Evolutionary conservation across 257 asterid species (phyloP), one percentile per base, ranked within the genome.

Genomic region (Penstemon eatonii): DNA sequence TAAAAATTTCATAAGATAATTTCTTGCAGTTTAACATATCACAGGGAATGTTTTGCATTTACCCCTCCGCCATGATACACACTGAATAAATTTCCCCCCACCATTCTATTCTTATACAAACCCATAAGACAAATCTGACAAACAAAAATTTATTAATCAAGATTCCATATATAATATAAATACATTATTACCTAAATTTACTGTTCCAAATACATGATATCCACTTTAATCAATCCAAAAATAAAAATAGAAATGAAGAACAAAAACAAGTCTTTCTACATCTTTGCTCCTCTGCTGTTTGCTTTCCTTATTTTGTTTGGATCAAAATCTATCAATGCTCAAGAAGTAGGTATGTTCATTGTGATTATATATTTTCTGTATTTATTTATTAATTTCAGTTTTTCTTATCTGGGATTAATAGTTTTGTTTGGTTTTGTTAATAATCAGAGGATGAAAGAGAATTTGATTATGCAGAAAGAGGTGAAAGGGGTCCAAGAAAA

Each of bases 401-500:
- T 38, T 7, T 3, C 4, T 42, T 37, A 11, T 19, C 12, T 60
- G 12, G 6, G 5, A 37, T 33, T 1, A 15, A 15, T 15, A 15
- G 18, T 4, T 41, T 58, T 7, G 3, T 2, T 5, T 56, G 13
- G 13, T 56, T 10, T 5, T 41, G 18, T 55, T 9, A 52, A 12
- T 8, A 63, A 47, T 50, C 76, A 85, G 92, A 82, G 73, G 75
- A 84, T 46, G 92, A 87, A 51, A 66, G 81, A 51, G 88, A 83
- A 62, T 87, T 89, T 50, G 84, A 82, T 68, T 89, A 89, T 45
- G 67, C 10, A 0, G 62, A 63, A 19, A 73, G 63, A 8, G 63
- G 91, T 38, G 74, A 45, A 50, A 79, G 70, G 81, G 96, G 96
- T 55, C 96, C 96, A 8, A 60, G 43, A 53, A 71, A 68, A 51